Evolutionary conservation across 148 eudicot genomes (phyloP), one percentile per base, ranked within the genome.

Genomic region (Rhododendron ovatum): DNA sequence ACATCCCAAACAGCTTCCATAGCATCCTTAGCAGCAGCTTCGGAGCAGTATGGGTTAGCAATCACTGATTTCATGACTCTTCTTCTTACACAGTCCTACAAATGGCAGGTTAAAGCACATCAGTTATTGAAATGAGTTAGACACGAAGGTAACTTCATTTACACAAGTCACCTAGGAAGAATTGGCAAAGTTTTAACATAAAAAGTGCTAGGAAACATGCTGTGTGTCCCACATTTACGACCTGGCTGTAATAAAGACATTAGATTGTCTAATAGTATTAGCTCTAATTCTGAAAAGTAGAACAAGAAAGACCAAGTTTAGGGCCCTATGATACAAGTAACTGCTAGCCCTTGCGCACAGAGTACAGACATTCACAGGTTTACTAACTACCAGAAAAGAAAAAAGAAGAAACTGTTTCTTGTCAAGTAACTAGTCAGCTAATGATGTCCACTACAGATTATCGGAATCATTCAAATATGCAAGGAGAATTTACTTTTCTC

Each of bases 1-100:
- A 88, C 76, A 88, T 97, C 98, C 99, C 99, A 97, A 35, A 97
- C 96, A 61, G 98, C 98, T 87, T 96, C 98, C 93, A 93, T 93
- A 11, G 98, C 98, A 82, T 94, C 96, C 91, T 91, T 96, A 15
- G 96, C 92, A 84, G 96, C 96, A 76, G 96, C 90, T 85, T 92
- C 92, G 3, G 98, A 92, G 88, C 98, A 96, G 81, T 89, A 88
- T 47, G 99, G 98, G 86, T 97, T 97, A 22, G 14, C 85, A 37
- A 78, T 82, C 88, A 95, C 81, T n/a, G 99, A 97, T 90, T 90
- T 92, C 94, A 97, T 91, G 48, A 92, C 99, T 87, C 99, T 92
- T 92, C 98, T 91, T 87, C 90, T 94, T 82, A 95, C 93, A 87
- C 99, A 97, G 6, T 95, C 98, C 97, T 95, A 87, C 79, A 85